Conservation (phyloP, 495 filamentous ascomycete species). For the Trichoderma orchidacearum region DNA sequence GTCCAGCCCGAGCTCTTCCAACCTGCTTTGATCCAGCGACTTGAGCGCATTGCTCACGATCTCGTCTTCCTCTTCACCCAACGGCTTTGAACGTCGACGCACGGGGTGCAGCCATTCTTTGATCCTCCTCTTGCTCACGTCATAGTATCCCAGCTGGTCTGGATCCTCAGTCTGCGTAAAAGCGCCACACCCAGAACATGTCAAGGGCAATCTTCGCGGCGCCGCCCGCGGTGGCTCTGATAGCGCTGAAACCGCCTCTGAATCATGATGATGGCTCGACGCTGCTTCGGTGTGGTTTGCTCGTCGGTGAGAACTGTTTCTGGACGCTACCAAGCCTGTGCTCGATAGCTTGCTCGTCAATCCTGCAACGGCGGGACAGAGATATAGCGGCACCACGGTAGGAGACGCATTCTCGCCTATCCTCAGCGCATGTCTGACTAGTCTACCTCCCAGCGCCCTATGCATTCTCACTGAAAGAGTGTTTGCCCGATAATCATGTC, state of each 20-base stretch:
- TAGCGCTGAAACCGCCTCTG: no score
- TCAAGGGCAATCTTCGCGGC: slow-evolving; percentile 32
- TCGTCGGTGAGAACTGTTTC: background rate
- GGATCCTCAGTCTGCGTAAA: slow-evolving; percentile 56
- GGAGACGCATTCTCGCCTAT: slow-evolving; percentile 16
- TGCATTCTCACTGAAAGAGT: slow-evolving; percentile 7
- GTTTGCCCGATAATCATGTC: background rate
- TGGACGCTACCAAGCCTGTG: background rate
- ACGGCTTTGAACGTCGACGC: slow-evolving; percentile 6
- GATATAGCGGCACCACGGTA: slow-evolving; percentile 24
- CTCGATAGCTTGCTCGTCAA: background rate
- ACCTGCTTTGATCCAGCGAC: slow-evolving; percentile 21
- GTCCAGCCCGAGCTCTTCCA: slow-evolving; percentile 29
- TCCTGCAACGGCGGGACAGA: slow-evolving; percentile 23
- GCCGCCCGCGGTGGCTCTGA: background rate
- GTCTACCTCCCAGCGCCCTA: slow-evolving; percentile 16
- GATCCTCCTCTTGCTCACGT: slow-evolving; percentile 37
- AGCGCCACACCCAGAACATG: slow-evolving; percentile 85
- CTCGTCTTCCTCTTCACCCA: slow-evolving; percentile 16
- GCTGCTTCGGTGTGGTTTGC: slow-evolving; percentile 1
- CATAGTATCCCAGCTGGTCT: slow-evolving; percentile 67
- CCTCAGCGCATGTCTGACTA: slow-evolving; percentile 25
- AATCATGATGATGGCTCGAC: background rate
- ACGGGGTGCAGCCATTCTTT: slow-evolving; percentile 26
- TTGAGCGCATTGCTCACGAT: slow-evolving; percentile 25